phyloP scores from a whole-genome alignment of 768 basidiomycete genomes.

The Panaeolus cyanescens region DNA sequence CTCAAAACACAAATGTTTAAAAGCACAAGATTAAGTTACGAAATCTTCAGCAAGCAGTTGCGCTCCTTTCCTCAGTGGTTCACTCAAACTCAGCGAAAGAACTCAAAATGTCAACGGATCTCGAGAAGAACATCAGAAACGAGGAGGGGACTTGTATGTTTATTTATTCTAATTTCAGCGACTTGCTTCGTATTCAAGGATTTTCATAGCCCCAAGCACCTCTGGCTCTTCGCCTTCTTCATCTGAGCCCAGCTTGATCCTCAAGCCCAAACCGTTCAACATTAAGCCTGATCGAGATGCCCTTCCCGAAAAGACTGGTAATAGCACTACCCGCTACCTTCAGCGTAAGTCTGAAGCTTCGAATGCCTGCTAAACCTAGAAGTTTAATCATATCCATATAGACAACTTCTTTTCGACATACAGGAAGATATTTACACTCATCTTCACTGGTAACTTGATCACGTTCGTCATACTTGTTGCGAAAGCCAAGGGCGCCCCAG shows the following conservation, averaged over 20 bases:
- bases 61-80: background rate
- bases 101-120: background rate
- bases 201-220: background rate
- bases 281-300: slow-evolving; percentile 28
- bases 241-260: background rate
- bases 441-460: slow-evolving; percentile 51
- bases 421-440: slow-evolving; percentile 53
- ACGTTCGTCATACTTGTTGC: slow-evolving; percentile 44
- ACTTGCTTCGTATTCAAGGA: background rate
- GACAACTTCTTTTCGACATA: slow-evolving; percentile 42
- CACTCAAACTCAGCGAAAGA: background rate
- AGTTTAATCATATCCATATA: background rate
- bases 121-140: background rate
- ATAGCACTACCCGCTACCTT: slow-evolving; percentile 12
- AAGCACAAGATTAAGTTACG: background rate
- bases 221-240: background rate
- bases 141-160: background rate
- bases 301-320: slow-evolving; percentile 17
- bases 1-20: background rate
- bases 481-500: slow-evolving; percentile 32
- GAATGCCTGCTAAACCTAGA: slow-evolving; percentile 37
- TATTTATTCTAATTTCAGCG: background rate
- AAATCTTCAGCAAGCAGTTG: background rate
- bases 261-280: background rate
- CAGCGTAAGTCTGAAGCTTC: slow-evolving; percentile 26